A percentile compares a stretch with the other conserved stretches of the same genome.
These are phyloP conservation scores for Mucor lusitanicus DNA, from an alignment of 371 early-diverging fungal species.

Conservation along the genomic window DNA sequence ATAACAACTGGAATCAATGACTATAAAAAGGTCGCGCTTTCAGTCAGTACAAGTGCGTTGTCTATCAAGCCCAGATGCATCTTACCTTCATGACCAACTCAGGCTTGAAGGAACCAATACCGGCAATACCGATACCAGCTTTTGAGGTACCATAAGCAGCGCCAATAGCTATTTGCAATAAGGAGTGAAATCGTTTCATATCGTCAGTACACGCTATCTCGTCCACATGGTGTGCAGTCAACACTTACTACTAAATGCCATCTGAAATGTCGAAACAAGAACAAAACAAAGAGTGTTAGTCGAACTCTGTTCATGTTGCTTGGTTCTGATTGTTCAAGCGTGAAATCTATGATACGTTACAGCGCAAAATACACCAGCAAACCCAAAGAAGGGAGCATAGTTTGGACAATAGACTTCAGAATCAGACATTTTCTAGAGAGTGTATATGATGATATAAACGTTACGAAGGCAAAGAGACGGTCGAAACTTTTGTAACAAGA, in stretches of 20 bases:
- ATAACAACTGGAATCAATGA: slow-evolving; percentile 88
- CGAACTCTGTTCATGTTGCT: neutral
- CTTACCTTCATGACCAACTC: slow-evolving; percentile 82
- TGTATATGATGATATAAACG: neutral
- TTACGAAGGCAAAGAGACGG: neutral
- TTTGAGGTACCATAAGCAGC: slow-evolving; percentile 94
- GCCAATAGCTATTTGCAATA: slow-evolving; percentile 69
- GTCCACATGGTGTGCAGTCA: neutral
- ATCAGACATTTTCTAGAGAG: slow-evolving; percentile 23
- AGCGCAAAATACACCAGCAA: slow-evolving; percentile 52
- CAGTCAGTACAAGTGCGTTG: neutral
- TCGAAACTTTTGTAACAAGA: neutral
- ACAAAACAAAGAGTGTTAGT: slow-evolving; percentile 4
- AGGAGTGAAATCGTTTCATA: neutral
- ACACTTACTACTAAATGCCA: slow-evolving; percentile 47
- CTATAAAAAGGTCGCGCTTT: slow-evolving; percentile 15
- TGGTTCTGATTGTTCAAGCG: neutral
- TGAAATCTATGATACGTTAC: slow-evolving; percentile 27
- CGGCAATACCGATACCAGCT: slow-evolving; percentile 87
- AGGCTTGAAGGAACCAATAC: slow-evolving; percentile 87
- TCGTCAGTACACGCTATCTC: neutral
- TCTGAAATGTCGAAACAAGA: slow-evolving; percentile 16
- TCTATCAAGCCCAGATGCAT: neutral
- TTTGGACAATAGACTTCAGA: slow-evolving; percentile 46
- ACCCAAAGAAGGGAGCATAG: slow-evolving; percentile 53